Evolutionary conservation across 805 yeast genomes (phyloP), one percentile per base, ranked within the genome.

Genomic region (Hanseniaspora taiwanica): DNA sequence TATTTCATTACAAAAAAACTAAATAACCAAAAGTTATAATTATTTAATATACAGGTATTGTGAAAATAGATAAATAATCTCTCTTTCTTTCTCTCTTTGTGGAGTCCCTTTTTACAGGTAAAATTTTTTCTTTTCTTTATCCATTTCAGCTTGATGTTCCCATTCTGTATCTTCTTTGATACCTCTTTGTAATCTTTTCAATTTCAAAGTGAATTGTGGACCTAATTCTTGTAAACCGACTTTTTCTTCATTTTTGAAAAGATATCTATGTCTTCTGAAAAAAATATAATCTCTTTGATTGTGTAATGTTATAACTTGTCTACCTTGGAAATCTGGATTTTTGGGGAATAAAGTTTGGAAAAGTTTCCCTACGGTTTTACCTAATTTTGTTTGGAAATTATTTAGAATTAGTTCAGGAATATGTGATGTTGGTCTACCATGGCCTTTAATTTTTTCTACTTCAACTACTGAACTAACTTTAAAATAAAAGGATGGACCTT

Each of bases 121-220:
- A 58, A 89, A 89, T 72, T 84, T 86, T 63, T 78, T 78, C 76
- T 87, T 89, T 59, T 89, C 96, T 53, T 81, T 80, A 60, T 91
- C 97, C 97, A 91, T 87, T 48, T 83, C 94, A 3, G 96, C 79
- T 50, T 84, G 75, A 63, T 86, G 94, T 61, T 91, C 96, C 96
- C 97, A 89, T 53, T 85, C 96, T 21, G 82, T 69, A 53, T 89
- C 97, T 49, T 85, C 94, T 54, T 78, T 78, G 52, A 91, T 71
- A 40, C 97, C 98, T 63, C 77, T 81, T 60, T 89, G 97, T 43
- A 91, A 66, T 54, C 97, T 71, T 60, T 95, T 75, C 49, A 91
- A 64, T 55, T 81, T 79, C 57, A 91, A 63, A 1, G 98, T 91
- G 60, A 91, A 91, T 60, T 87, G 96, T 1, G 98, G 98, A 0